Evolutionary conservation across 108 stramenopile species (phyloP).

Genomic region (Epithemia pelagica): DNA sequence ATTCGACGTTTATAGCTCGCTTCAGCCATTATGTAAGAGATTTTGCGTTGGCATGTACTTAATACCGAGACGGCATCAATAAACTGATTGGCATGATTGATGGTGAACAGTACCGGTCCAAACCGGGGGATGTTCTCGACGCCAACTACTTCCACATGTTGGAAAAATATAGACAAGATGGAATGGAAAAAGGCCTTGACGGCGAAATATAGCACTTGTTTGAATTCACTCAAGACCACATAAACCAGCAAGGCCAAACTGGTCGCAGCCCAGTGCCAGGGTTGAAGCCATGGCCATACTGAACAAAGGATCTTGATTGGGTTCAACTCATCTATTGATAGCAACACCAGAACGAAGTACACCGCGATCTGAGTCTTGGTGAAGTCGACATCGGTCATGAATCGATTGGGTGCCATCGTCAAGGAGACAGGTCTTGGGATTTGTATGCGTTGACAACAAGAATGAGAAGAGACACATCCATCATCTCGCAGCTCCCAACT

Average conservation of each 20-base stretch:
- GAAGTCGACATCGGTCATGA: constrained; percentile 15
- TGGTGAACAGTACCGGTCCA: constrained; percentile 89
- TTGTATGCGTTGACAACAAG: too few species aligned
- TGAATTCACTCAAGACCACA: constrained; percentile 72
- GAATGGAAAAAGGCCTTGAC: constrained; percentile 84
- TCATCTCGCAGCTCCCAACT: too few species aligned
- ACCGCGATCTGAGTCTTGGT: constrained; percentile 84
- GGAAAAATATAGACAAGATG: constrained; percentile 80
- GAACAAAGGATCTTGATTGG: constrained; percentile 90
- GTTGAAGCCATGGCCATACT: constrained; percentile 63
- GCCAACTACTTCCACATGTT: constrained; percentile 86
- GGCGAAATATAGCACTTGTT: constrained; percentile 73
- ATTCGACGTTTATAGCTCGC: constrained; percentile 82
- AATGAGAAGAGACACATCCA: too few species aligned
- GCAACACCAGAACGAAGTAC: constrained; percentile 66
- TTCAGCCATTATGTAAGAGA: constrained; percentile 92
- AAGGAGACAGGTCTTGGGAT: too few species aligned
- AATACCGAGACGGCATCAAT: constrained; percentile 90
- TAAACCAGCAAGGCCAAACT: constrained; percentile 59
- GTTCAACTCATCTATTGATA: constrained; percentile 78
- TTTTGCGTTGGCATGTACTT: constrained; percentile 79
- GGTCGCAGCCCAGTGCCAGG: constrained; percentile 73
- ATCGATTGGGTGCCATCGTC: not conserved
- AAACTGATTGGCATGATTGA: constrained; percentile 98
- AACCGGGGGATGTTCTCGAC: constrained; percentile 83